These are phyloP conservation scores for Asterionellopsis glacialis DNA, from an alignment of 108 stramenopile genomes.

Conservation along the genomic window DNA sequence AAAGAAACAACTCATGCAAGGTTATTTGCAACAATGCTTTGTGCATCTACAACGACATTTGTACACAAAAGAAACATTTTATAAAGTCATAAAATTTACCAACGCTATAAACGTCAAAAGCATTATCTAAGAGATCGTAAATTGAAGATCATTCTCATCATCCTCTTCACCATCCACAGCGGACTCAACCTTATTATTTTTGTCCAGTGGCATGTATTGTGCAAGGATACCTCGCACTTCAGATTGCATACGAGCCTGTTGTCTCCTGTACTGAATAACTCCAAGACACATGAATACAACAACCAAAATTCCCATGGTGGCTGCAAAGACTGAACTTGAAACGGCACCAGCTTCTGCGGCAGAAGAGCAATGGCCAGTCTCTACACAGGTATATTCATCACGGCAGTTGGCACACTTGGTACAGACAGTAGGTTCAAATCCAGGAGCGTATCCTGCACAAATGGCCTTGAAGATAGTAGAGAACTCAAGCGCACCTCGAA, in stretches of 20 bases:
- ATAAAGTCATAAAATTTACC: too few species aligned
- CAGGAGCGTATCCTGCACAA: constrained; percentile 71
- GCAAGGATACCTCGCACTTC: constrained; percentile 87
- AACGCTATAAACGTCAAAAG: too few species aligned
- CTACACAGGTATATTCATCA: constrained; percentile 35
- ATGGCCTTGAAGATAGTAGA: constrained; percentile 66
- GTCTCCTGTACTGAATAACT: constrained; percentile 65
- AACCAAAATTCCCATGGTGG: constrained; percentile 33
- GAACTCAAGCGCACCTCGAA: constrained; percentile 72
- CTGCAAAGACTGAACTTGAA: constrained; percentile 17
- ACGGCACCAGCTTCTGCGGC: constrained; percentile 16
- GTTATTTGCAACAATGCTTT: too few species aligned
- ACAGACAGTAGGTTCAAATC: constrained; percentile 72
- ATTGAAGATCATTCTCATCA: neutral
- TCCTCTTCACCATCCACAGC: constrained; percentile 5
- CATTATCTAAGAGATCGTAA: too few species aligned
- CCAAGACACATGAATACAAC: constrained; percentile 44
- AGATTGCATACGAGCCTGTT: constrained; percentile 76
- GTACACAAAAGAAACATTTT: too few species aligned
- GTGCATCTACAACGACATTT: too few species aligned
- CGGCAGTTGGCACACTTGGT: constrained; percentile 39
- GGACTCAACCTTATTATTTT: constrained; percentile 7
- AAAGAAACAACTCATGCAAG: too few species aligned
- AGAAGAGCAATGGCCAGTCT: constrained; percentile 2
- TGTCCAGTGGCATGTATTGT: constrained; percentile 51